Evolutionary conservation across 2,329 filamentous ascomycete species (phyloP), one percentile per base, ranked within the genome.

Genomic region (Helminthosporium solani): DNA sequence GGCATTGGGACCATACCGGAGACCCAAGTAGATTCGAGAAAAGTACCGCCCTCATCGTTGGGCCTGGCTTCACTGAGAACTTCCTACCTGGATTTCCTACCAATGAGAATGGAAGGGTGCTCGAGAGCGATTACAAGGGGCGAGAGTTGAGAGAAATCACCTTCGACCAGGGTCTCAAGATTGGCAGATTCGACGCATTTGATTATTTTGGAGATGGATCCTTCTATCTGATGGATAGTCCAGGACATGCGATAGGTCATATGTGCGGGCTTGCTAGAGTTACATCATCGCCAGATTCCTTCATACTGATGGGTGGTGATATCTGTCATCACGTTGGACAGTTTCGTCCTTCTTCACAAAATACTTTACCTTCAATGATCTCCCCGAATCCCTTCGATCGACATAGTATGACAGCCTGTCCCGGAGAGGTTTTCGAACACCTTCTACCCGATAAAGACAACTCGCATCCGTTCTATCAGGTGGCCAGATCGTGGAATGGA

Each of bases 201-300:
- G 80, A 83, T 56, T 82, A 75, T 55, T 83, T 81, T 44, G 73
- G 74, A 2, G 80, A 83, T 55, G 79, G 79, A 0, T 74, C 68
- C 18, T 79, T 84, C 52, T 82, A 81, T 56, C 67, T 83, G 1
- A 68, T 83, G 21, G 68, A 79, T 51, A 72, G 74, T 2, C 78
- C 78, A 0, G 80, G 80, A 1, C 78, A 82, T 54, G 71, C 74
- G 0, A 60, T 77, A 9, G 77, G 75, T 1, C 78, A 80, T 54
- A 64, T 78, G n/a, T 74, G 72, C 46, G 78, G 69, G 3, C 66
- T 82, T 0, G 78, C 75, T 1, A 66, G 78, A 7, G 75, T 72
- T 2, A 61, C 56, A 0, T 34, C 41, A 0, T 35, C 34, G 7
- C 44, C 51, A 2, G 42, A 50, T 18, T 48, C 60, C 1, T 67